Base-by-base conservation (phyloP, 352 stramenopile genomes). In the Globisporangium takayamanum region DNA sequence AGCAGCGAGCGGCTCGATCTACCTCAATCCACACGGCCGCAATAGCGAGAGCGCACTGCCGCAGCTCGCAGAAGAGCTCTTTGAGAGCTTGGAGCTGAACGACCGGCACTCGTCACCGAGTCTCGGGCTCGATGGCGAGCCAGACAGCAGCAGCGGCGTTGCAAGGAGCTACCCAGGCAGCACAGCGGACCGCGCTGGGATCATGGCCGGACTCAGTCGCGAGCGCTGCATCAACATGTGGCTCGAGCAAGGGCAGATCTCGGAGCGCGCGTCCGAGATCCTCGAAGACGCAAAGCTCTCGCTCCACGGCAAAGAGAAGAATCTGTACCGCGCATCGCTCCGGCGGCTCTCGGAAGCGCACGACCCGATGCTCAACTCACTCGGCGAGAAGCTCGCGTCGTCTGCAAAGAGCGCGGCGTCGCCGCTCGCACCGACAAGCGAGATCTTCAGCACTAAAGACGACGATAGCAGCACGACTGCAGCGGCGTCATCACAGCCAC, bases 181-280 rank as follows among this genome's bases (percentile, higher is more conserved):
- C 8, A 50, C 45, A 4, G 52, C n/a, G 6, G 56, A 58, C 20
- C 28, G 50, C 14, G 53, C 58, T 20, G 50, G 42, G 22, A 48
- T 55, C 18, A 46, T 64, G 22, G 59, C 59, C 8, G 52, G 59
- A 1, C 33, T 65, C 37, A 81, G 71, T 57, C 72, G 81, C 52
- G 79, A 91, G 63, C 66, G 77, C 45, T 81, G 78, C 25, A 92
- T 90, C 61, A 88, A 80, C 57, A 90, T 88, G 80, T 92, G 83
- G 83, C 69, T 78, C 50, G 63, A 92, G 55, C 80, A 90, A 62
- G 84, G 84, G 42, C 63, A 88, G 63, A 89, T 94, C 46, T 94
- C 84, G 28, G 81, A 85, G 52, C 80, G 79, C 26, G 84, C 84
- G 50, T 88, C 79, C 0, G 84, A 94, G 63, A 91, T 94, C 30